These are phyloP conservation scores for Eucalyptus camaldulensis DNA, from an alignment of 345 rosid genomes.

Conservation along the genomic window DNA sequence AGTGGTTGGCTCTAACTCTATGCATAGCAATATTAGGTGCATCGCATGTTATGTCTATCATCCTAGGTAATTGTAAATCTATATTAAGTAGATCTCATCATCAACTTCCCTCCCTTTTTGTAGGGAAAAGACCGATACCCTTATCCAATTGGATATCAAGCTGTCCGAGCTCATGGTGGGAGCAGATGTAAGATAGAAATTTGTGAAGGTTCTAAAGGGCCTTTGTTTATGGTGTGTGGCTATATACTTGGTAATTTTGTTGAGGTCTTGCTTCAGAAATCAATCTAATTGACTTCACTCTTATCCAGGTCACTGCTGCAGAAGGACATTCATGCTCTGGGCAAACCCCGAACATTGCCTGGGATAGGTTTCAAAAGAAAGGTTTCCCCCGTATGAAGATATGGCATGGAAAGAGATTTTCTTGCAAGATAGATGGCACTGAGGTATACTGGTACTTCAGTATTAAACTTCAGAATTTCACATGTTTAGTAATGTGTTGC, in stretches of 20 bases:
- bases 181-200: constrained; percentile 52
- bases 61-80: neutral
- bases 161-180: constrained; percentile 53
- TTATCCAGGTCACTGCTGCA: constrained; percentile 45
- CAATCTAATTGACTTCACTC: neutral
- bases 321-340: constrained; percentile 58
- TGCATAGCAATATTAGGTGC: neutral
- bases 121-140: constrained; percentile 94
- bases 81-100: neutral
- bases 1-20: neutral
- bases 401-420: constrained; percentile 74
- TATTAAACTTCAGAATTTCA: neutral
- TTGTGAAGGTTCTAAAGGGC: constrained; percentile 74
- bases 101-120: neutral
- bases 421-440: constrained; percentile 59
- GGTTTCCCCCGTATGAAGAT: constrained; percentile 32
- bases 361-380: constrained; percentile 78
- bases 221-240: constrained; percentile 56
- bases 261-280: neutral
- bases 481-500: neutral
- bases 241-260: neutral
- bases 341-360: constrained; percentile 71
- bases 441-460: constrained; percentile 28
- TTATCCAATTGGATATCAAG: constrained; percentile 81
- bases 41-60: neutral